phyloP scores from a whole-genome alignment of 1,284 basidiomycete genomes.

The Cutaneotrichosporon spelunceum region DNA sequence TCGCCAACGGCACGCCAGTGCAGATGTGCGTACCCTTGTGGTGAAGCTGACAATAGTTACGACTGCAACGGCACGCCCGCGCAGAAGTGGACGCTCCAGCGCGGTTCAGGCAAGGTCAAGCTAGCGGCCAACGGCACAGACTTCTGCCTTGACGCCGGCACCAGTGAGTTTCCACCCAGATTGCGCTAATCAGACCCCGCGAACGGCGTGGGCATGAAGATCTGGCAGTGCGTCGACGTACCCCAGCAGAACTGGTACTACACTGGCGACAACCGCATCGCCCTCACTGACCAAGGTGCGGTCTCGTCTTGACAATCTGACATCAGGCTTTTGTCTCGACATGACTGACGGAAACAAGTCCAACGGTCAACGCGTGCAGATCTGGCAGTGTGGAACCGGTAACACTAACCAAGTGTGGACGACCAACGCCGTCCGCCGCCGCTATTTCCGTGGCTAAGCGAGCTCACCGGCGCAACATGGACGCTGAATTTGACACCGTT shows the following conservation, averaged over 20 bases:
- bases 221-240: slow-evolving; percentile 22
- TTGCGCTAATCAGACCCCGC: slow-evolving; percentile 3
- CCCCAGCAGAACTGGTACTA: slow-evolving; percentile 22
- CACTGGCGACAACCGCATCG: slow-evolving; percentile 19
- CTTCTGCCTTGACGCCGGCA: slow-evolving; percentile 37
- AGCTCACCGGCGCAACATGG: neutral
- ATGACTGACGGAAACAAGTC: slow-evolving; percentile 13
- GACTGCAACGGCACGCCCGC: slow-evolving; percentile 36
- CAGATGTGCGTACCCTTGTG: slow-evolving; percentile 16
- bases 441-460: neutral
- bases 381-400: slow-evolving; percentile 26
- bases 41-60: slow-evolving; percentile 15
- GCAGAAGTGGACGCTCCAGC: slow-evolving; percentile 31
- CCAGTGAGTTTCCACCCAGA: slow-evolving; percentile 9
- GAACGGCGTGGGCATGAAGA: slow-evolving; percentile 22
- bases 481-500: neutral
- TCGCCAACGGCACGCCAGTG: slow-evolving; percentile 28
- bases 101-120: slow-evolving; percentile 27
- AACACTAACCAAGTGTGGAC: slow-evolving; percentile 25
- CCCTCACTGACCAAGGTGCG: slow-evolving; percentile 4
- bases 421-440: slow-evolving; percentile 2
- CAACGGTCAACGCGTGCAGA: slow-evolving; percentile 30
- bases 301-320: neutral
- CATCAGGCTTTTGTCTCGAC: slow-evolving; percentile 12
- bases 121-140: slow-evolving; percentile 29